Percentiles rank a stretch among this genome's conserved stretches.
phyloP scores from a whole-genome alignment of 2,329 filamentous ascomycete species.

The Mycosphaerella sp. region DNA sequence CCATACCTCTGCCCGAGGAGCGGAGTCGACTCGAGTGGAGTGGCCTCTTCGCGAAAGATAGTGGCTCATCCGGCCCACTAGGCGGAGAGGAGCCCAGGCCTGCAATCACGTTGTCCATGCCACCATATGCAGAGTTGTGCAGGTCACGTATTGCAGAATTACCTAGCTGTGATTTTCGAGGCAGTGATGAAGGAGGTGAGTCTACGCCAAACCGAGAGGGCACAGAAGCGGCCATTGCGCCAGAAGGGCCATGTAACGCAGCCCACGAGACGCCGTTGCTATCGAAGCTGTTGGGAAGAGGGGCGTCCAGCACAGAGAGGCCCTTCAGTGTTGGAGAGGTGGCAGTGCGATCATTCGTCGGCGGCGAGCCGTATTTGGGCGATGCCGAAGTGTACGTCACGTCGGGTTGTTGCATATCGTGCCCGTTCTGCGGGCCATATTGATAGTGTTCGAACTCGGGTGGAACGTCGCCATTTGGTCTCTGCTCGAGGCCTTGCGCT shows the following conservation, averaged over 20 bases:
- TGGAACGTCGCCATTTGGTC: conserved; percentile 25
- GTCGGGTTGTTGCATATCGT: conserved; percentile 43
- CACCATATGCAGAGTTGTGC: conserved; percentile 62
- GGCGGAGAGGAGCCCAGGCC: conserved; percentile 54
- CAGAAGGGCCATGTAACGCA: conserved; percentile 68
- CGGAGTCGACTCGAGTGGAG: conserved; percentile 60
- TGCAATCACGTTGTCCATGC: conserved; percentile 35
- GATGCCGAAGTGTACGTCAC: conserved; percentile 53
- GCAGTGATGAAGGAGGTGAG: conserved; percentile 63
- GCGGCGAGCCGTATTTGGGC: conserved; percentile 74
- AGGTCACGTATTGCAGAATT: conserved; percentile 49
- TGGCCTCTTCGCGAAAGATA: conserved; percentile 59
- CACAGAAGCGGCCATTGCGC: conserved; percentile 73
- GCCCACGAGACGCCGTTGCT: conserved; percentile 92
- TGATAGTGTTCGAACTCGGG: conserved; percentile 28
- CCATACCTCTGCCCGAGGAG: conserved; percentile 47
- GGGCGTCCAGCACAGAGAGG: conserved; percentile 90
- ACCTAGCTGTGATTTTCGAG: conserved; percentile 44
- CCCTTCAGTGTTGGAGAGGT: conserved; percentile 62
- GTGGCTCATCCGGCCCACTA: conserved; percentile 59
- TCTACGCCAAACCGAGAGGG: conserved; percentile 88
- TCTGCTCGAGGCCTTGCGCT: conserved; percentile 30
- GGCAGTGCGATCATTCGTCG: conserved; percentile 68
- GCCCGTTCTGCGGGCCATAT: conserved; percentile 26
- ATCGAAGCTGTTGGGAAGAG: conserved; percentile 89